Percentiles rank a stretch among this genome's conserved stretches.
phyloP scores from a whole-genome alignment of 192 early-diverging fungal species.

The Geranomyces variabilis region DNA sequence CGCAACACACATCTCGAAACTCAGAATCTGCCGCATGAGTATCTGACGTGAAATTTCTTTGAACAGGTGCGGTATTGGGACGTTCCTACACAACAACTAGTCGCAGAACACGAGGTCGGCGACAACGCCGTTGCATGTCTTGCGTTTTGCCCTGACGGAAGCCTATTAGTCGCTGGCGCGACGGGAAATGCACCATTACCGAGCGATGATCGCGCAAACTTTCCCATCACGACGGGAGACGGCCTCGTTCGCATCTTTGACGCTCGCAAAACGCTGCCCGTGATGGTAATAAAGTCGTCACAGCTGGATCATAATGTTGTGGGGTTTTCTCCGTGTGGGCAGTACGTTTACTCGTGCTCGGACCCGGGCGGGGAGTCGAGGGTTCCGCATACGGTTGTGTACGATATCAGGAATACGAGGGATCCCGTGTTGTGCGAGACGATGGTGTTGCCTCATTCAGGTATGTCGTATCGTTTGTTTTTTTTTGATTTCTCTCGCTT shows the following conservation, averaged over 20 bases:
- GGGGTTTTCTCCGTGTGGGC: slow-evolving; percentile 19
- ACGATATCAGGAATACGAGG: slow-evolving; percentile 5
- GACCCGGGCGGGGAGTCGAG: slow-evolving; percentile 7
- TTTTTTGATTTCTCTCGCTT: too few species aligned
- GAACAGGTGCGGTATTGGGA: background rate
- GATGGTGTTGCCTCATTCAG: background rate
- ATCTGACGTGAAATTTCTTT: too few species aligned
- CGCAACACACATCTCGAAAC: too few species aligned
- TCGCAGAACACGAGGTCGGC: background rate
- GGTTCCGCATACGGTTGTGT: background rate
- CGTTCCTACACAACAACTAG: background rate
- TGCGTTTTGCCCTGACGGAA: background rate
- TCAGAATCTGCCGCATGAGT: too few species aligned
- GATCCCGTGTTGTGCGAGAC: slow-evolving; percentile 1
- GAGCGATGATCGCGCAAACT: background rate
- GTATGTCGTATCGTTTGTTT: background rate
- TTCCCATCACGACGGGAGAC: slow-evolving; percentile 1
- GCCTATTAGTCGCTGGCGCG: background rate
- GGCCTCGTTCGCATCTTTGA: slow-evolving; percentile 10
- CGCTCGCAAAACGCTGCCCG: background rate
- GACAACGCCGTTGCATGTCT: slow-evolving; percentile 26
- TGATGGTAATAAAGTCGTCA: background rate
- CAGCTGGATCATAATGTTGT: slow-evolving; percentile 22
- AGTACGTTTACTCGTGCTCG: slow-evolving; percentile 13
- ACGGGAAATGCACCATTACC: slow-evolving; percentile 11